Evolutionary conservation across 2,329 filamentous ascomycete species (phyloP).

Genomic region (Ophioceras dolichostomum): DNA sequence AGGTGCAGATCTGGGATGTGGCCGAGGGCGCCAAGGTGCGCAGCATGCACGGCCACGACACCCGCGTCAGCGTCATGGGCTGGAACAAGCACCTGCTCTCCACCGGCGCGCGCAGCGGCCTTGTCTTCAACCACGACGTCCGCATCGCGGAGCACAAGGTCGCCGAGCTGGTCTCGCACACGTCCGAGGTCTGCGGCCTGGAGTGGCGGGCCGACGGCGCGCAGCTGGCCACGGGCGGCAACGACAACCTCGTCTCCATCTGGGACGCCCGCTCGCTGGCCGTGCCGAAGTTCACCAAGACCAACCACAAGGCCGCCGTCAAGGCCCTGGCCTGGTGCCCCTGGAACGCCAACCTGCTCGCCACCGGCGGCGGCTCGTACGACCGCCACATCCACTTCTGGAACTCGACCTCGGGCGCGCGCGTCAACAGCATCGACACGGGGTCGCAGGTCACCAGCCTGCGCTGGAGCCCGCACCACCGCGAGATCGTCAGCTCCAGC

Average conservation of each 20-base stretch:
- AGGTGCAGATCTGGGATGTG: slow-evolving; percentile 99
- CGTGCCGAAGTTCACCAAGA: slow-evolving; percentile 98
- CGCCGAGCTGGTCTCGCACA: slow-evolving; percentile 92
- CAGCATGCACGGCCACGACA: slow-evolving; percentile 97
- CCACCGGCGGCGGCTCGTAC: slow-evolving; percentile 90
- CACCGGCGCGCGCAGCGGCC: slow-evolving; percentile 84
- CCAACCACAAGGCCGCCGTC: slow-evolving; percentile 97
- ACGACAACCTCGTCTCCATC: slow-evolving; percentile 98
- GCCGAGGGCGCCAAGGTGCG: slow-evolving; percentile 90
- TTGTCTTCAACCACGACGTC: slow-evolving; percentile 98
- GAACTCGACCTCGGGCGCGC: slow-evolving; percentile 96
- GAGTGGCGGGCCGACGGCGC: slow-evolving; percentile 96
- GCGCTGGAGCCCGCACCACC: slow-evolving; percentile 93
- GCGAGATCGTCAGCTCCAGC: slow-evolving; percentile 93
- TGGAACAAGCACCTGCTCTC: slow-evolving; percentile 99
- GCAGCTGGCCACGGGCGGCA: slow-evolving; percentile 93
- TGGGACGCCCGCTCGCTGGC: slow-evolving; percentile 93
- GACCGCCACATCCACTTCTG: slow-evolving; percentile 99
- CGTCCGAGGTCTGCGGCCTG: slow-evolving; percentile 92
- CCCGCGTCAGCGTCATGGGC: slow-evolving; percentile 93
- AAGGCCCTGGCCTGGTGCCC: slow-evolving; percentile 98
- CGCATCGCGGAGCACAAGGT: slow-evolving; percentile 97
- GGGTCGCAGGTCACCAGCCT: slow-evolving; percentile 95
- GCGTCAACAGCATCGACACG: slow-evolving; percentile 98
- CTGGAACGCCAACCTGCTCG: slow-evolving; percentile 95